Percentiles rank a stretch among this genome's conserved stretches.
These are phyloP conservation scores for Eruca vesicaria DNA, from an alignment of 441 rosid genomes.

Conservation along the genomic window DNA sequence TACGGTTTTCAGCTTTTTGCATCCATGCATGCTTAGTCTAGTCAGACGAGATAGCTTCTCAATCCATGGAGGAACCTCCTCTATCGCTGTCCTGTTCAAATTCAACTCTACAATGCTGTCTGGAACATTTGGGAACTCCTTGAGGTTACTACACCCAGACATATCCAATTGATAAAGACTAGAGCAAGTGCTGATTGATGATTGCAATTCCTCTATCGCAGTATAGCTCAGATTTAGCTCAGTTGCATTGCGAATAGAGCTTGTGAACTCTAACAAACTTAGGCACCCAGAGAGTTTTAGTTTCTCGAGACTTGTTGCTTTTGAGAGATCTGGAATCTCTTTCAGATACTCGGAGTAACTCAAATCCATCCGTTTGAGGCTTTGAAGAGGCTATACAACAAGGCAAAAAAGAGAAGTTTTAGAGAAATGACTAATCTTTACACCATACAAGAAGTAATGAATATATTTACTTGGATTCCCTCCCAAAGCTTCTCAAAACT, in stretches of 20 bases:
- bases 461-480: neutral
- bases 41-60: neutral
- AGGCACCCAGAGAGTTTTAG: no score
- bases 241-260: no score
- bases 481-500: neutral
- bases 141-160: neutral
- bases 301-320: neutral
- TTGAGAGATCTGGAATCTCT: neutral
- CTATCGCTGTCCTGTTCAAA: neutral
- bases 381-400: neutral
- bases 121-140: constrained; percentile 2
- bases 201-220: constrained; percentile 16
- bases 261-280: no score
- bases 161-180: neutral
- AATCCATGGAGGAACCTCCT: constrained; percentile 16
- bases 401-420: neutral
- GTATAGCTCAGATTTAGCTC: neutral
- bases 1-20: neutral
- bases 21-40: neutral
- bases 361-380: neutral
- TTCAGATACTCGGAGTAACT: no score
- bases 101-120: neutral
- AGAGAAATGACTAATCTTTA: neutral
- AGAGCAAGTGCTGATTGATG: neutral
- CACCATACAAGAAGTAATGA: neutral